These are phyloP conservation scores for Pavlovales sp. DNA, from an alignment of 208 protist species.

Conservation along the genomic window DNA sequence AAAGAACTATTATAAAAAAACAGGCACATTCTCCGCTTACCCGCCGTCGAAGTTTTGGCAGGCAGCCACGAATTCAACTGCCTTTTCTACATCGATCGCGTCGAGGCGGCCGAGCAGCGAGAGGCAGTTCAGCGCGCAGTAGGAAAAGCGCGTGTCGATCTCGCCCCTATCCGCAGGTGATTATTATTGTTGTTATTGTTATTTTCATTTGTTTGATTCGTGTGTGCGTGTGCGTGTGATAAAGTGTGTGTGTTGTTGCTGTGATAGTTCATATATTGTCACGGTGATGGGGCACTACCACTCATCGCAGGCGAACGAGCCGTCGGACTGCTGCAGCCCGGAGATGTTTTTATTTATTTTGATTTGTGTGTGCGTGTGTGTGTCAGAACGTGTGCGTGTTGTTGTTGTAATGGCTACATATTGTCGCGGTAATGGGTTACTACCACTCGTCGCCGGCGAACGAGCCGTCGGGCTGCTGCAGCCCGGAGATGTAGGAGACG, in stretches of 20 bases:
- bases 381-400: background rate
- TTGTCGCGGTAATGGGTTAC: too few species aligned
- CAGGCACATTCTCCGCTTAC: too few species aligned
- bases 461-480: conserved; percentile 93
- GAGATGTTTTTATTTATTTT: conserved; percentile 58
- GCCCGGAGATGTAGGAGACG: conserved; percentile 66
- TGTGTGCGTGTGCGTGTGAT: background rate
- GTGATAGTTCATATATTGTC: background rate
- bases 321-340: conserved; percentile 88
- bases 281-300: too few species aligned
- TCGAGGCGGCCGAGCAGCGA: conserved; percentile 76
- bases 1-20: too few species aligned
- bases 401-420: background rate
- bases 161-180: too few species aligned
- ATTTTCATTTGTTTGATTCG: background rate
- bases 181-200: background rate
- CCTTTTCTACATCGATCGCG: conserved; percentile 67
- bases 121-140: conserved; percentile 90
- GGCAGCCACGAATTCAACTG: conserved; percentile 74
- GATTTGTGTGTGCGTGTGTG: background rate
- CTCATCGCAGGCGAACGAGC: conserved; percentile 94
- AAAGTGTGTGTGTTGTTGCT: background rate
- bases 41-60: conserved; percentile 99
- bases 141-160: conserved; percentile 93
- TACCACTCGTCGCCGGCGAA: conserved; percentile 97